A percentile compares a stretch with the other conserved stretches of the same genome.
Evolutionary conservation across 192 early-diverging fungal genomes (phyloP).

Genomic region (Mortierella claussenii): DNA sequence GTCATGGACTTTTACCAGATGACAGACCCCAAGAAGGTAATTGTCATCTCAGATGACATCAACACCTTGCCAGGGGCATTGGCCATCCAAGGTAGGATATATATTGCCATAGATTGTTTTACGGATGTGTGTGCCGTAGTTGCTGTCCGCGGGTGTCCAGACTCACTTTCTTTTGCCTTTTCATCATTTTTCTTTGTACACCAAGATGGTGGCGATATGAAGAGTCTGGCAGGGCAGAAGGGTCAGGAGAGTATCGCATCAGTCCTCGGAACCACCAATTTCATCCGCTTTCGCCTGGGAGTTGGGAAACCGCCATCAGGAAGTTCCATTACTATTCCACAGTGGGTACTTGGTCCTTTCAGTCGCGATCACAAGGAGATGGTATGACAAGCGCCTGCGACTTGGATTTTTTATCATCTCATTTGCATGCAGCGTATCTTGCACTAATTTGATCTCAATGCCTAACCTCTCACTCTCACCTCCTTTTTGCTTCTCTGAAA

Average conservation of each 20-base stretch:
- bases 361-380: constrained; percentile 64
- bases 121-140: no score
- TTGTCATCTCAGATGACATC: constrained; percentile 69
- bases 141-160: background rate
- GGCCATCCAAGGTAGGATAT: constrained; percentile 65
- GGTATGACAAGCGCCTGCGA: constrained; percentile 28
- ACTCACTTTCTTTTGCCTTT: no score
- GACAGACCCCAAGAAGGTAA: constrained; percentile 60
- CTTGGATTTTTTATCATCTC: background rate
- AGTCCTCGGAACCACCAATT: constrained; percentile 57
- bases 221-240: constrained; percentile 62
- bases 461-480: background rate
- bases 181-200: no score
- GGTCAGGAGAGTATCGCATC: constrained; percentile 63
- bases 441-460: background rate
- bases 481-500: background rate
- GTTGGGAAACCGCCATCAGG: constrained; percentile 60
- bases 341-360: constrained; percentile 63
- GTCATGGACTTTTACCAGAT: constrained; percentile 61
- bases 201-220: constrained; percentile 55
- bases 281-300: constrained; percentile 66
- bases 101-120: no score
- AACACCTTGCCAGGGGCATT: constrained; percentile 67
- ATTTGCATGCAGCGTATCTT: no score
- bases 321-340: constrained; percentile 47